Base-by-base conservation (phyloP, 2,329 filamentous ascomycete species). In the Botrytis fabae region DNA sequence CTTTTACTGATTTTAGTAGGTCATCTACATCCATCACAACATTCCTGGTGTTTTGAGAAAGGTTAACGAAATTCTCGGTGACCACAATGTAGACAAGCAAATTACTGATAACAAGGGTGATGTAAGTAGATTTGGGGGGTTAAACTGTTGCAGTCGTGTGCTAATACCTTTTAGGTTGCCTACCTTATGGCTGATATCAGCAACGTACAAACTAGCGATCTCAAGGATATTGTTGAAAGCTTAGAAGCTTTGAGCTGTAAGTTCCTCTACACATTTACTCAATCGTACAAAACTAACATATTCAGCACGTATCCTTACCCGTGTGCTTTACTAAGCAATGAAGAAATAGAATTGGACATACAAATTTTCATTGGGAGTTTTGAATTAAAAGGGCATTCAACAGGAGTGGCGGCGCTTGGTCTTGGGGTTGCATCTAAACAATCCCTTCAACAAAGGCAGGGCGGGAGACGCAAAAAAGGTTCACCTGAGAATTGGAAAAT, bases 81-180 rank as follows among this genome's bases (percentile, higher is more conserved):
- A 97, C 80, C 95, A 99, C 86, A 99, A 99, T 82, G 95, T 99
- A 78, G 95, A 98, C 85, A 98, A 98, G 87, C 96, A 99, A 84
- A 98, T 97, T 86, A 96, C 93, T 69, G 96, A 98, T 82, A 97
- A 93, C 84, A 92, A 92, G 85, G 95, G 94, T 78, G 95, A 98
- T 81, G 91, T 93, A 84, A 76, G 87, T 28, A 46, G 78, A 57
- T 25, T 14, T 54, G n/a, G 48, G 25, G 10, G 48, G 10, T n/a
- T n/a, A n/a, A 54, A n/a, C 38, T 14, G 46, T 44, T 22, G 44
- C 44, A 28, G 10, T 40, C 28, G 42, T 57, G n/a, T 63, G 54
- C 77, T 81, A 70, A 82, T 66, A 20, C 73, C 71, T 9, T 73
- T 22, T 78, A 91, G 87, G 88, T 96, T 77, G 96, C 96, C 32